Percentiles rank a stretch among this genome's conserved stretches.
These are phyloP conservation scores for Populus ilicifolia DNA, from an alignment of 345 rosid genomes.

Conservation along the genomic window DNA sequence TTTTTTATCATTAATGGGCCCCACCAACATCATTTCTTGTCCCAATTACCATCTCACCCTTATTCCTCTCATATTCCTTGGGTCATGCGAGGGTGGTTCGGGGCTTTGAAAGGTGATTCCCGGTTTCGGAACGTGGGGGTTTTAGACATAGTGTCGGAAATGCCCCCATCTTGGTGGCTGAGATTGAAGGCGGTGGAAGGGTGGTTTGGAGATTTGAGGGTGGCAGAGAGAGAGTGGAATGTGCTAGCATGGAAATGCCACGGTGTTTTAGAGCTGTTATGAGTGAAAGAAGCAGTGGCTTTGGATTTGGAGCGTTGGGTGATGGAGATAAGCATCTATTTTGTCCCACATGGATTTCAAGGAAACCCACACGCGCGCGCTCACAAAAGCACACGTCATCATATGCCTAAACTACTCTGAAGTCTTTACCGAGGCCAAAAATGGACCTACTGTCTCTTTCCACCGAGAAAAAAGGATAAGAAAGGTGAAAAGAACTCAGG, in stretches of 20 bases:
- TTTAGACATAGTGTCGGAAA: background rate
- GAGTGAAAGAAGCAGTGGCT: background rate
- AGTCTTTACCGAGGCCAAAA: no score
- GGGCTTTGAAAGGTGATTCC: background rate
- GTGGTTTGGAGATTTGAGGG: constrained; percentile 11
- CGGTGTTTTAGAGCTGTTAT: constrained; percentile 23
- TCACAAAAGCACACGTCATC: no score
- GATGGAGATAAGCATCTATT: constrained; percentile 32
- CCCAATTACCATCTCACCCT: constrained; percentile 29
- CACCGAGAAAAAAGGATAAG: no score
- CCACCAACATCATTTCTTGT: constrained; percentile 4
- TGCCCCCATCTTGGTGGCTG: background rate
- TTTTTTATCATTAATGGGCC: constrained; percentile 7
- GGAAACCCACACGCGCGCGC: no score
- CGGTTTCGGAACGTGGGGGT: background rate
- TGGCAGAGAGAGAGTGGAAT: background rate
- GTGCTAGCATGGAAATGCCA: constrained; percentile 22
- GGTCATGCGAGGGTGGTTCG: background rate
- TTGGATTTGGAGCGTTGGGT: constrained; percentile 22
- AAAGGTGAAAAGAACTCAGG: no score
- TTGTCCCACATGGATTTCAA: constrained; percentile 34
- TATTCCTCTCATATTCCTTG: background rate
- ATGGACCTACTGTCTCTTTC: no score
- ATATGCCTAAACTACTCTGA: no score
- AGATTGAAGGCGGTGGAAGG: background rate